phyloP scores from a whole-genome alignment of 1,284 basidiomycete species.

The Ceratobasidium sp. region DNA sequence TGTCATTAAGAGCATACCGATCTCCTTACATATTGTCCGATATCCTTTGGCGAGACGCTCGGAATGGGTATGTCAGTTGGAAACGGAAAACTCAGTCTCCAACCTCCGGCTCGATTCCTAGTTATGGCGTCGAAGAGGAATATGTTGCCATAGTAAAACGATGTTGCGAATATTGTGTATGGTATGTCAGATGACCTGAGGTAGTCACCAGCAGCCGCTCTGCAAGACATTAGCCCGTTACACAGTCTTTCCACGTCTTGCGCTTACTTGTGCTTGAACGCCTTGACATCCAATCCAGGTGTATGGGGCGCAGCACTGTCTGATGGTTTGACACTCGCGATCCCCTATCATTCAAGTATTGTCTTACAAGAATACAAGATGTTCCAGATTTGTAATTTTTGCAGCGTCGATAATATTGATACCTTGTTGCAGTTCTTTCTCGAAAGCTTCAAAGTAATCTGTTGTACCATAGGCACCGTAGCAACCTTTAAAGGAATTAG shows the following conservation, averaged over 20 bases:
- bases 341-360: neutral
- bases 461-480: slow-evolving; percentile 10
- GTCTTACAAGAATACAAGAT: slow-evolving; percentile 1
- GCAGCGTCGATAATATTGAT: slow-evolving; percentile 23
- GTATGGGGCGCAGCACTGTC: neutral
- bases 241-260: neutral
- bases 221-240: neutral
- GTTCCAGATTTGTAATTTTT: slow-evolving; percentile 6
- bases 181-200: slow-evolving; percentile 5
- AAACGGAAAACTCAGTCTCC: slow-evolving; percentile 7
- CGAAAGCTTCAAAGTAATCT: slow-evolving; percentile 16
- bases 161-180: neutral
- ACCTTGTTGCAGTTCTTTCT: slow-evolving; percentile 10
- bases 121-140: slow-evolving; percentile 1
- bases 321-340: neutral
- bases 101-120: neutral
- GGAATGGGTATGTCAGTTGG: slow-evolving; percentile 7
- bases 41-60: slow-evolving; percentile 8
- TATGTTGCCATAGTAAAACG: slow-evolving; percentile 19
- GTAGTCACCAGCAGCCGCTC: neutral
- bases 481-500: neutral
- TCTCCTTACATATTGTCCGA: neutral
- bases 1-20: no score
- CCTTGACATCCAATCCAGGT: neutral
- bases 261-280: slow-evolving; percentile 10